Conservation (phyloP, 2,329 filamentous ascomycete genomes). For the Thielaviopsis ethacetica region DNA sequence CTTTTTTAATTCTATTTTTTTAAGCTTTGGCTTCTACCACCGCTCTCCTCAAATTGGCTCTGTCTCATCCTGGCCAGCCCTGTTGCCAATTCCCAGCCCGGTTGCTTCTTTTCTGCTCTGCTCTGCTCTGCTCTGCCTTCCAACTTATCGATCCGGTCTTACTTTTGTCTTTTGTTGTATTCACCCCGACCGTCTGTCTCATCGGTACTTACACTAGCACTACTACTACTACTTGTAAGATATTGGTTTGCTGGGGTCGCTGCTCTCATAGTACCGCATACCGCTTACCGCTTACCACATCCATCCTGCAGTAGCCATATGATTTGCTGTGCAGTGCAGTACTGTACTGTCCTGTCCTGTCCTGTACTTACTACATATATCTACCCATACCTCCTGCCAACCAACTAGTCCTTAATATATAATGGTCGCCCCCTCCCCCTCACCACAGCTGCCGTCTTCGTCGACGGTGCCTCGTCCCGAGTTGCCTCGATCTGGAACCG, state of each 20-base stretch:
- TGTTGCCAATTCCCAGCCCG: no score
- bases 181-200: neutral
- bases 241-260: no score
- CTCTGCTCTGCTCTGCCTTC: neutral
- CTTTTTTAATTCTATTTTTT: no score
- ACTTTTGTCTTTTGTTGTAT: neutral
- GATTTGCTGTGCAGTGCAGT: neutral
- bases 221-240: no score
- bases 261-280: neutral
- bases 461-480: conserved; percentile 8
- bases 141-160: neutral
- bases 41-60: no score
- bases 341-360: no score
- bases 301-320: neutral
- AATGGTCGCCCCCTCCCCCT: conserved; percentile 9
- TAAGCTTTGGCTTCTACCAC: no score
- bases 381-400: neutral
- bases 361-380: neutral
- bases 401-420: conserved; percentile 2
- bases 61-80: no score
- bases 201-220: no score
- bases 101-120: no score
- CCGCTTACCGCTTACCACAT: neutral
- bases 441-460: neutral
- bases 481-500: conserved; percentile 7